Base-by-base conservation (phyloP, 2,329 filamentous ascomycete species). In the Phaeosphaeria sp. region DNA sequence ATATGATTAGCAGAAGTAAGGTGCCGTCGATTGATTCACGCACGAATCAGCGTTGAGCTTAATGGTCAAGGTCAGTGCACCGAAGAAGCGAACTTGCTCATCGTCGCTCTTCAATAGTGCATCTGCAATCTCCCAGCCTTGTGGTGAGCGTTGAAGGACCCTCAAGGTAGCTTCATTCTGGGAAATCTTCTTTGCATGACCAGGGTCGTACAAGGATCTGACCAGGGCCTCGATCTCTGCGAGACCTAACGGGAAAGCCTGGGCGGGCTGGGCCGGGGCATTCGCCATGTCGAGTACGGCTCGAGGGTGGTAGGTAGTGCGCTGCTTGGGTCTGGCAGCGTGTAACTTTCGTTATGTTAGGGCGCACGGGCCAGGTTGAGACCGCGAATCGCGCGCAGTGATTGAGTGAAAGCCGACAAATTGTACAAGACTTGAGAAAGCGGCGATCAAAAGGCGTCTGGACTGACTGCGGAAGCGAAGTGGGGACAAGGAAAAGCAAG, bases 11-110 rank as follows among this genome's bases (percentile, higher is more conserved):
- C 9, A 18, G 13, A 43, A 46, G 25, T 15, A 48, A 33, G 7
- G 21, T n/a, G 18, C n/a, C 25, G 3, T 27, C 6, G n/a, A 2
- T 25, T 13, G 20, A 39, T 46, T 25, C 7, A 69, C 82, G 62
- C 80, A 90, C 90, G 89, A 92, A 72, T 95, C 92, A n/a, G 89
- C 90, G 74, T 98, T 97, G 57, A 98, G 86, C 79, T 98, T 99
- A 68, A 98, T 88, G 50, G 92, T 96, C 65, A 97, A 90, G 0
- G 94, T 98, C 58, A 97, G 83, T 27, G 93, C 94, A 15, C 92
- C 95, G 73, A 96, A 97, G 78, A 98, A 98, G 63, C 90, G 90
- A 65, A 95, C 87, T 68, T 93, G 89, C 59, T 90, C 85, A 65
- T 91, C 88, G 21, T 85, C 80, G 59, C 87, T 87, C 50, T 81